Conservation (phyloP, 73 alveolate species). For the Uronychia binucleata region DNA sequence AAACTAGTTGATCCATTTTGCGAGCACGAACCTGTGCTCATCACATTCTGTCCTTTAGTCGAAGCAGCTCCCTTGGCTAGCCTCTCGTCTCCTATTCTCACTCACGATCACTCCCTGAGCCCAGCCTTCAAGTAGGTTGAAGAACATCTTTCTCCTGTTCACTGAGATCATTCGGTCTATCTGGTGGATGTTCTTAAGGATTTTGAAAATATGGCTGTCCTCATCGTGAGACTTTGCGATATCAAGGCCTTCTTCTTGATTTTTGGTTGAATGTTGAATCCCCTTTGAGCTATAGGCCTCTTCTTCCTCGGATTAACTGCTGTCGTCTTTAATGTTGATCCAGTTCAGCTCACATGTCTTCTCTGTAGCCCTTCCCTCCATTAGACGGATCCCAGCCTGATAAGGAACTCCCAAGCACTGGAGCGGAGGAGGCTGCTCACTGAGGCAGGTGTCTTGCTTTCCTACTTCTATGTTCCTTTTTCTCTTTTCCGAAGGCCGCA, state of each 20-base stretch:
- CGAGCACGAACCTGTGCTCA: not conserved
- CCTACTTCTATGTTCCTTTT: too few species aligned
- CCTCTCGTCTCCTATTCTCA: not conserved
- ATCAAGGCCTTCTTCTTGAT: not conserved
- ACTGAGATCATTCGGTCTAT: not conserved
- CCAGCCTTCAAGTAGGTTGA: not conserved
- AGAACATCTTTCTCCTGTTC: too few species aligned
- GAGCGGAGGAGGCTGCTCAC: too few species aligned
- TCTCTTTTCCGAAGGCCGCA: too few species aligned
- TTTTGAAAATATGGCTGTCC: too few species aligned
- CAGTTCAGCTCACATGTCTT: not conserved
- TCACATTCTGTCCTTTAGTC: not conserved
- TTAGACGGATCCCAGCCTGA: too few species aligned
- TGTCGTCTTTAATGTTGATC: not conserved
- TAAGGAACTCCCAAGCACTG: too few species aligned
- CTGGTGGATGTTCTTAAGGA: not conserved
- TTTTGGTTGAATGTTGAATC: not conserved
- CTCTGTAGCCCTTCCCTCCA: too few species aligned
- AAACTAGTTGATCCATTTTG: not conserved
- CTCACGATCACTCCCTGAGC: not conserved
- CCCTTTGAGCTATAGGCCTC: not conserved
- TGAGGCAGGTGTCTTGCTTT: too few species aligned
- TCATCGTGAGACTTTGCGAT: not conserved
- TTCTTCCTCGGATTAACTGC: not conserved
- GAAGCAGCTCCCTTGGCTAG: not conserved